Conservation (phyloP, 495 filamentous ascomycete species). For the Lindgomyces ingoldianus region DNA sequence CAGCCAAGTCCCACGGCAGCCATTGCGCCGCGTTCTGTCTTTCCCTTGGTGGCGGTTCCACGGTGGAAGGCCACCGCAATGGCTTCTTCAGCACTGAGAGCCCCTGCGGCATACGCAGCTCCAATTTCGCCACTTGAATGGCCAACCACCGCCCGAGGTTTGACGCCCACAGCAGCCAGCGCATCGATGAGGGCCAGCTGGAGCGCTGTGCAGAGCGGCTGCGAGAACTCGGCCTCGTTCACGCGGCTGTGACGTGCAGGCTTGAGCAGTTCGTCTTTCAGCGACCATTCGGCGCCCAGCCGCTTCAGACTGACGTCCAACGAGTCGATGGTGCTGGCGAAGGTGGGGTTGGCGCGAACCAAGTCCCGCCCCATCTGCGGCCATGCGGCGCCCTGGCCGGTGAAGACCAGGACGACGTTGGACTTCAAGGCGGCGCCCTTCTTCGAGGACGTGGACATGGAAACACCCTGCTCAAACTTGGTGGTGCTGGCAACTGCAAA, state of each 20-base stretch:
- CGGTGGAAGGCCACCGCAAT: constrained; percentile 11
- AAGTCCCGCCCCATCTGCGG: constrained; percentile 4
- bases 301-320: constrained; percentile 5
- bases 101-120: constrained; percentile 25
- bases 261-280: constrained; percentile 9
- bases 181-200: constrained; percentile 23
- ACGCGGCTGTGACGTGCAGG: neutral
- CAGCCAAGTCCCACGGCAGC: constrained; percentile 6
- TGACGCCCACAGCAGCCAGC: neutral
- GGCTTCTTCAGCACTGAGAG: neutral
- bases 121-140: too few relatives aligned
- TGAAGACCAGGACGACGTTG: constrained; percentile 20
- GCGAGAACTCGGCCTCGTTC: constrained; percentile 10
- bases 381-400: constrained; percentile 34
- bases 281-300: neutral
- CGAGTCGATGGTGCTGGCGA: neutral
- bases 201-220: constrained; percentile 24
- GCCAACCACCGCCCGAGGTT: constrained; percentile 5
- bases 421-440: neutral
- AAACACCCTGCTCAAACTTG: neutral
- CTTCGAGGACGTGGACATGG: neutral
- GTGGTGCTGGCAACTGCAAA: constrained; percentile 3
- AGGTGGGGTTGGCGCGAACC: neutral
- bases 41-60: neutral
- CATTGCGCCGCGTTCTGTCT: constrained; percentile 8